These are phyloP conservation scores for Venturia asperata DNA, from an alignment of 2,329 filamentous ascomycete genomes.

Conservation along the genomic window DNA sequence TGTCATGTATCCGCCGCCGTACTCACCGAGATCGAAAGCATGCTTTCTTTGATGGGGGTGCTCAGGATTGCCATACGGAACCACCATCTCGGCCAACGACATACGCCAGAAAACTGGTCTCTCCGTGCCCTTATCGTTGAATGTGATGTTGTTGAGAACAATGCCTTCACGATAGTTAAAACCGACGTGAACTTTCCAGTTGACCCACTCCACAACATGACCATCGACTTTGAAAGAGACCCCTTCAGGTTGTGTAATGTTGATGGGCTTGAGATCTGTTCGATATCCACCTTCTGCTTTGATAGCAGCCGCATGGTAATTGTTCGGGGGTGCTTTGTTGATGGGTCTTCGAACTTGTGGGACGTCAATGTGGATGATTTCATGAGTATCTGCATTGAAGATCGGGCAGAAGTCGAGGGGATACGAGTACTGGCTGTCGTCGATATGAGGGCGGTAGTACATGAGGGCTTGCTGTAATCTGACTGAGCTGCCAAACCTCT, in stretches of 20 bases:
- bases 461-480: conserved; percentile 88
- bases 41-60: conserved; percentile 75
- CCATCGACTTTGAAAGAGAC: conserved; percentile 77
- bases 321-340: conserved; percentile 63
- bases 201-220: conserved; percentile 76
- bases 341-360: conserved; percentile 69
- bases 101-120: conserved; percentile 82
- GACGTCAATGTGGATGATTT: conserved; percentile 77
- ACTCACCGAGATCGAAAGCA: conserved; percentile 74
- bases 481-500: conserved; percentile 71
- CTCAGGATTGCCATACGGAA: conserved; percentile 78
- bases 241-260: conserved; percentile 81
- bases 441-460: conserved; percentile 83
- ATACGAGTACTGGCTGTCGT: conserved; percentile 85
- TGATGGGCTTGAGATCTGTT: conserved; percentile 73
- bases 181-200: conserved; percentile 86
- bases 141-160: conserved; percentile 82
- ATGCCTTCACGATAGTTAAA: conserved; percentile 95
- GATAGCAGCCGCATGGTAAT: conserved; percentile 70
- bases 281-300: conserved; percentile 69
- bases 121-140: conserved; percentile 70
- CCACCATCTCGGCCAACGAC: conserved; percentile 88
- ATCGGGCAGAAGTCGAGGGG: conserved; percentile 93
- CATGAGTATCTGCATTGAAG: conserved; percentile 70
- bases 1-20: conserved; percentile 76